Base-by-base conservation (phyloP, 495 filamentous ascomycete species). In the Chaetomium cochliodes region DNA sequence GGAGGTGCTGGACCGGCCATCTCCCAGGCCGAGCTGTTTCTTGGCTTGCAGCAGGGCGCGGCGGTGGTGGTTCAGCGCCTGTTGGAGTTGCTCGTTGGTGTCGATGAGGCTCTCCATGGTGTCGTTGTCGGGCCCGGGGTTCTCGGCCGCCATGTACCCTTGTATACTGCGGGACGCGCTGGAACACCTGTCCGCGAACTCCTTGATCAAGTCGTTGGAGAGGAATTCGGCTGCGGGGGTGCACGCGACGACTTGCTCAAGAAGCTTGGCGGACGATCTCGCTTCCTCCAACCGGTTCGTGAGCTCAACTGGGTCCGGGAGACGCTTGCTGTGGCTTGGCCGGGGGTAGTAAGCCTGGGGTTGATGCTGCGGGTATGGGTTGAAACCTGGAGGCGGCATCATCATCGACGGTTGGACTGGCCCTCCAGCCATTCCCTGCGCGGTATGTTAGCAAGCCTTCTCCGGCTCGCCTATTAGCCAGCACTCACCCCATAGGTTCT, bases 81-180 rank as follows among this genome's bases (percentile, higher is more conserved):
- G 84, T 26, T 87, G 87, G 22, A 98, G 80, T 71, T 92, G 87
- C 70, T 98, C 96, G 72, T 96, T 96, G 44, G 92, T 93, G 76
- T 98, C 93, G 72, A 99, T 96, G 53, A 99, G 77, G 22, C 87
- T 93, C 65, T 92, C 85, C 75, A 99, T 86, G 1, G 94, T 98
- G 69, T 96, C 90, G 72, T 93, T 92, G 71, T 99, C 94, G 4
- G 92, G 92, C 1, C 85, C 69, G 0, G 93, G 93, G 68, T 88
- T 83, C 20, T 88, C 86, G 52, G 86, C 83, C 42, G 87, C 78
- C 77, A 98, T 97, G 77, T 96, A 98, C 23, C 78, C 80, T 66
- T 96, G 90, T 60, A 99, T 85, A 63, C 87, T 87, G 39, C 88
- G 84, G 16, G 87, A 87, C 0, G 94, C 93, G 46, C 85, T 82